Percentiles rank a stretch among this genome's conserved stretches.
phyloP scores from a whole-genome alignment of 768 basidiomycete species.

The Boletus vinaceobasis region DNA sequence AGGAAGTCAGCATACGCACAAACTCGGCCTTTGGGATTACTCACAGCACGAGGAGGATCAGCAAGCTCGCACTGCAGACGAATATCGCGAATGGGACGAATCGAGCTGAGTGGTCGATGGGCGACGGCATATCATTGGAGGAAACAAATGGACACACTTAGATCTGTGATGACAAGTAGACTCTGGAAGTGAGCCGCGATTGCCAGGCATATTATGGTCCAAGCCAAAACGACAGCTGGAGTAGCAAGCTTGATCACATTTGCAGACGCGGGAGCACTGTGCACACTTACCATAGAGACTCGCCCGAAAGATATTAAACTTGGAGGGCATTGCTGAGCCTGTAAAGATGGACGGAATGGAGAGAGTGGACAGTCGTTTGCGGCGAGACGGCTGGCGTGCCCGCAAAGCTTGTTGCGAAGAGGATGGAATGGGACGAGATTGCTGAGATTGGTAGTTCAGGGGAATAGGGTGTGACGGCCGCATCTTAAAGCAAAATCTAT shows the following conservation, averaged over 20 bases:
- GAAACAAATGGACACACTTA: conserved; percentile 50
- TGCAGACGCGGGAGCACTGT: neutral
- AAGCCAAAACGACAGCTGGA: conserved; percentile 62
- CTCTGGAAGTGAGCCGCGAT: conserved; percentile 77
- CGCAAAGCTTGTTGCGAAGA: conserved; percentile 20
- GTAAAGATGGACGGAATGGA: conserved; percentile 31
- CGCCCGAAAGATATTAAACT: conserved; percentile 67
- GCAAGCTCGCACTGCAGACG: conserved; percentile 65
- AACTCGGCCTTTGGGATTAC: conserved; percentile 25
- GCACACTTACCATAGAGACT: conserved; percentile 59
- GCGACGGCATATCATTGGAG: neutral
- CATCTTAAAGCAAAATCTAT: conserved; percentile 29
- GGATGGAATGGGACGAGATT: conserved; percentile 18
- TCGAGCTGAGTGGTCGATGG: conserved; percentile 51
- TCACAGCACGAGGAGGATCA: conserved; percentile 66
- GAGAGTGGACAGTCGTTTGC: conserved; percentile 32
- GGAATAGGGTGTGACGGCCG: conserved; percentile 21
- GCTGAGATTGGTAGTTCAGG: conserved; percentile 24
- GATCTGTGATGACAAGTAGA: conserved; percentile 69
- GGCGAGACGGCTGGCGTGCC: conserved; percentile 32
- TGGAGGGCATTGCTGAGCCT: conserved; percentile 55
- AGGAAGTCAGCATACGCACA: conserved; percentile 1
- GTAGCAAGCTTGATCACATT: conserved; percentile 2
- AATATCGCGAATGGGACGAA: conserved; percentile 86
- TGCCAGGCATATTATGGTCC: conserved; percentile 75